Percentiles rank a stretch among this genome's conserved stretches.
phyloP scores from a whole-genome alignment of 257 asterid species.

The Rhazya stricta region DNA sequence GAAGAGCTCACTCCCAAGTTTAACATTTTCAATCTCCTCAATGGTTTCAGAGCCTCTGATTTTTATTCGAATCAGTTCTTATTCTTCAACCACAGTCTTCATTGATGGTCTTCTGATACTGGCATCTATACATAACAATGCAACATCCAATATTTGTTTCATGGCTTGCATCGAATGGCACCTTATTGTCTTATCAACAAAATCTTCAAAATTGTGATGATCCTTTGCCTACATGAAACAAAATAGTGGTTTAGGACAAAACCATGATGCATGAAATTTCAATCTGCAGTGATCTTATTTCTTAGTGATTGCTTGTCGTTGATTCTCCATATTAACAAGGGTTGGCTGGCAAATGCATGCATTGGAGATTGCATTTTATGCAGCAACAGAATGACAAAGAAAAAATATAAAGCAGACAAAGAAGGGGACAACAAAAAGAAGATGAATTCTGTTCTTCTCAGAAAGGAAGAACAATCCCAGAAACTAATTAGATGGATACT shows the following conservation, averaged over 20 bases:
- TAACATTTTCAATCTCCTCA: background rate
- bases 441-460: too few species aligned
- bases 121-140: slow-evolving; percentile 1
- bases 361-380: too few species aligned
- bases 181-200: slow-evolving; percentile 16
- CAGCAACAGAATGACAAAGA: too few species aligned
- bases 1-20: slow-evolving; percentile 1
- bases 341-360: too few species aligned
- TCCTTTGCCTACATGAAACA: background rate
- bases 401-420: background rate
- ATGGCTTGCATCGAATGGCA: background rate
- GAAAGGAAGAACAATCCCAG: too few species aligned
- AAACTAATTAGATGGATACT: too few species aligned
- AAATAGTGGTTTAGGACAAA: background rate
- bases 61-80: background rate
- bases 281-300: too few species aligned
- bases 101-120: slow-evolving; percentile 13
- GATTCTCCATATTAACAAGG: too few species aligned
- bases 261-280: background rate
- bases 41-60: background rate
- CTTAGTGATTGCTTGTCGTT: too few species aligned
- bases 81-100: slow-evolving; percentile 6
- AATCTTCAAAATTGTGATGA: background rate
- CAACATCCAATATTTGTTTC: slow-evolving; percentile 9
- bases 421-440: too few species aligned